Evolutionary conservation across 768 basidiomycete species (phyloP), one percentile per base, ranked within the genome.

Genomic region (Calocera cornea): DNA sequence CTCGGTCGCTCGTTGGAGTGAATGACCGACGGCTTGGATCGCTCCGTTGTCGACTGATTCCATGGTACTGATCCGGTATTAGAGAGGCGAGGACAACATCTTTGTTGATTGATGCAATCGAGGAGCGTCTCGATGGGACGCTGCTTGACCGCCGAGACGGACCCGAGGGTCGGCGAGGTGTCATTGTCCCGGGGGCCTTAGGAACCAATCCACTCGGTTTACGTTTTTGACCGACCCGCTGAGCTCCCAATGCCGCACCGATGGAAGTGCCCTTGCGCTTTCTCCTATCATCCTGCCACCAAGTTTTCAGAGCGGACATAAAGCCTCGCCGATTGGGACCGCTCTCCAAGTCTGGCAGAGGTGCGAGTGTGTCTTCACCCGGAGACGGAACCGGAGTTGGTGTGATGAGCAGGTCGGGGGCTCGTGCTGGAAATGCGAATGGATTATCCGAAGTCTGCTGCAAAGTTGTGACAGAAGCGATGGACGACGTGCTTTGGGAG

Each of bases 81-180:
- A 34, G 49, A 29, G 22, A 17, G 16, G 54, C 74, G 12, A 71
- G 84, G 83, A 33, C 65, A 10, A 85, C 86, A 67, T 87, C 88
- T 40, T 89, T 72, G 54, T 82, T 80, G 65, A 78, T 75, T 0
- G 84, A 85, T 24, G 81, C 79, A 12, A 81, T 76, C 10, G 85
- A 86, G 0, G 86, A 87, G 24, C 92, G 80, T 38, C 88, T 80
- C 5, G 94, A 97, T 73, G 93, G 94, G 70, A 94, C 89, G 68
- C 91, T 93, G 74, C 91, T 94, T 16, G 92, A 95, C 31, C 94
- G 85, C 60, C 89, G 84, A 27, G 93, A 95, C 0, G 89, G 90
- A 47, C 86, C 77, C 0, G 89, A 88, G 0, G 86, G 86, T 17
- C 90, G 87, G 83, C 19, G 81, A 81, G 63, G 66, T 75, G 76